phyloP scores from a whole-genome alignment of 208 protist species.

The Plasmodiophora brassicae region DNA sequence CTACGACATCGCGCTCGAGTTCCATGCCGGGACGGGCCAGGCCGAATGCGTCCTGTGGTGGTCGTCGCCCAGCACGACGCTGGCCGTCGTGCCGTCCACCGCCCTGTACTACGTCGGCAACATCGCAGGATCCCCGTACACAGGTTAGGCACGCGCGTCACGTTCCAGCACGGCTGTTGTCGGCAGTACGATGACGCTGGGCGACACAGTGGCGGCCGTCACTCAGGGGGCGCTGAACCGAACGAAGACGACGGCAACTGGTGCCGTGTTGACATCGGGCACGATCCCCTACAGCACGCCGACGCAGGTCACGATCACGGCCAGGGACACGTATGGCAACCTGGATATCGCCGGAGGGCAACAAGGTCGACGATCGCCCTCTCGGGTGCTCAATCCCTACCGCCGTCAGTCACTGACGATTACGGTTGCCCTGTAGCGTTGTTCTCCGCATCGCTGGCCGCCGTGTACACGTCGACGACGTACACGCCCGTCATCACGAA shows the following conservation, averaged over 20 bases:
- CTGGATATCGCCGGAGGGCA: slow-evolving; percentile 8
- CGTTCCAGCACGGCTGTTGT: too few species aligned
- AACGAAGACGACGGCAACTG: slow-evolving; percentile 30
- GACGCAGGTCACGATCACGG: slow-evolving; percentile 33
- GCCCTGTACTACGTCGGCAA: not conserved
- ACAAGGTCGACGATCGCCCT: not conserved
- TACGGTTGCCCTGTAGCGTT: too few species aligned
- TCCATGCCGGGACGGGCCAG: not conserved
- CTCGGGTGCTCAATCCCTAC: too few species aligned
- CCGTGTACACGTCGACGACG: not conserved
- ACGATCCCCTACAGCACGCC: not conserved
- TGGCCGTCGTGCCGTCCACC: not conserved
- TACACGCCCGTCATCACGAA: not conserved
- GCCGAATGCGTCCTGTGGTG: not conserved
- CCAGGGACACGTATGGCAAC: slow-evolving; percentile 49
- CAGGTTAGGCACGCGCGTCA: too few species aligned
- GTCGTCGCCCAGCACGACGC: not conserved
- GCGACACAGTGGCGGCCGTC: not conserved
- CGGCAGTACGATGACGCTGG: not conserved
- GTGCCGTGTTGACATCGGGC: slow-evolving; percentile 27
- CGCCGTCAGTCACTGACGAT: too few species aligned
- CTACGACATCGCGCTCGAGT: not conserved
- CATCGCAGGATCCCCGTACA: slow-evolving; percentile 11
- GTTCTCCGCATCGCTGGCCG: not conserved
- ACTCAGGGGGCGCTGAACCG: not conserved